Percentiles rank a stretch among this genome's conserved stretches.
These are phyloP conservation scores for Chenopodium berlandieri DNA, from an alignment of 148 eudicot genomes.

Conservation along the genomic window DNA sequence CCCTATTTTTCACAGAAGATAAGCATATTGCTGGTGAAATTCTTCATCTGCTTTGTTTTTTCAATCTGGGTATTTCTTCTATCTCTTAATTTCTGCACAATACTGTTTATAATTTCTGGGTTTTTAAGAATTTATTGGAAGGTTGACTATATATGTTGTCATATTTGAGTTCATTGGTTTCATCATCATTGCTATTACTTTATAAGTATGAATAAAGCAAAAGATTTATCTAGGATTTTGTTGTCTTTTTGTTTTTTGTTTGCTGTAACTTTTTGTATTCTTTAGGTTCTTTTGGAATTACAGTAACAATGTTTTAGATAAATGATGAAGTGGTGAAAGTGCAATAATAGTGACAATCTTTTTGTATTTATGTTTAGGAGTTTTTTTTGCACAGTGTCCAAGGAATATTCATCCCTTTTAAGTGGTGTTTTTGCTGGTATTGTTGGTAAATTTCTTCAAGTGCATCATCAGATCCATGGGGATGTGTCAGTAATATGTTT, in stretches of 20 bases:
- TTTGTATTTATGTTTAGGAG: neutral
- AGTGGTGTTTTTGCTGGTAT: slow-evolving; percentile 11
- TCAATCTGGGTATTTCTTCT: slow-evolving; percentile 12
- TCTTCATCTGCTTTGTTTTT: slow-evolving; percentile 8
- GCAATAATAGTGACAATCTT: neutral
- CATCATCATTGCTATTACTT: neutral
- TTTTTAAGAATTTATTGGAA: neutral
- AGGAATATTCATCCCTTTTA: neutral
- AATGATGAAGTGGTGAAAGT: neutral
- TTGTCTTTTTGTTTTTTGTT: neutral
- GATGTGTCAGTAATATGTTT: slow-evolving; percentile 11
- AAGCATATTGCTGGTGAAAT: neutral
- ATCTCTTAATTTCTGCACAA: neutral
- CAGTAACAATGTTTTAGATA: neutral
- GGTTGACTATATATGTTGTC: neutral
- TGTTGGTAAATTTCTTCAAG: neutral
- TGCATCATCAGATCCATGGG: slow-evolving; percentile 17
- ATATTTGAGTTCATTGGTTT: neutral
- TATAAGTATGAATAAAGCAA: neutral
- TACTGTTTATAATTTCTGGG: neutral
- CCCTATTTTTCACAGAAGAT: neutral
- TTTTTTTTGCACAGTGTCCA: neutral
- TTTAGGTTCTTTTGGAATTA: neutral
- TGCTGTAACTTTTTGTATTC: neutral
- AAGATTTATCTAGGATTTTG: neutral